Conservation (phyloP, 2,329 filamentous ascomycete genomes). For the Pseudogymnoascus sp. region DNA sequence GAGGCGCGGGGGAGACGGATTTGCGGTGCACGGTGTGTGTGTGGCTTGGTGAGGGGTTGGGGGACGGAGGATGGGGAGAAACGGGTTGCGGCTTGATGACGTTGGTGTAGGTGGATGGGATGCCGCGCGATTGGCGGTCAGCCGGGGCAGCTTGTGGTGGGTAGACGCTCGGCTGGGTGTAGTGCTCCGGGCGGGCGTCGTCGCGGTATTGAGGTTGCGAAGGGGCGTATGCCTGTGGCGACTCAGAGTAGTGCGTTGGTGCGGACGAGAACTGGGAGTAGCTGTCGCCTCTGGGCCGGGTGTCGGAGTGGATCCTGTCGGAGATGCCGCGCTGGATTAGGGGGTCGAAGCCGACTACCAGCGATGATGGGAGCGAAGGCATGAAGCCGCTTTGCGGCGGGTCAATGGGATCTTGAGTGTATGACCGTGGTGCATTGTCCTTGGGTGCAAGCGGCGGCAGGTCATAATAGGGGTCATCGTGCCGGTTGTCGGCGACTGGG, state of each 20-base stretch:
- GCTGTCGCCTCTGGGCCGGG: slow-evolving; percentile 35
- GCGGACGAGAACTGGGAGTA: slow-evolving; percentile 25
- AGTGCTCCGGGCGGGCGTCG: background rate
- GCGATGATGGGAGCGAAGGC: slow-evolving; percentile 45
- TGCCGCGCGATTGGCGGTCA: background rate
- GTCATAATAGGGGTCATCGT: background rate
- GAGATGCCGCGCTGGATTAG: slow-evolving; percentile 47
- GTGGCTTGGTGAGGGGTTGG: slow-evolving; percentile 20
- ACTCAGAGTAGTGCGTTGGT: background rate
- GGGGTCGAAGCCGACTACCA: slow-evolving; percentile 55
- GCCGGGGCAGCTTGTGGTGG: background rate
- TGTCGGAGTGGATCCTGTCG: slow-evolving; percentile 49
- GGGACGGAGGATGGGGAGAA: background rate
- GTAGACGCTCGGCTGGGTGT: background rate
- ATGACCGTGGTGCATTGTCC: background rate
- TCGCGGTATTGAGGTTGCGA: background rate
- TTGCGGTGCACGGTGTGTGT: slow-evolving; percentile 49
- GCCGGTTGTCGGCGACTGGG: background rate
- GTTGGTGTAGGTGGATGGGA: background rate
- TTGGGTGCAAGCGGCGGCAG: background rate
- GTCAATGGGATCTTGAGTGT: slow-evolving; percentile 15
- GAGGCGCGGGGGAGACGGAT: slow-evolving; percentile 54
- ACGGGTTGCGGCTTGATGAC: background rate
- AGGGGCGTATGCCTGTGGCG: background rate
- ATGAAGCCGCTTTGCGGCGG: slow-evolving; percentile 28